A percentile compares a stretch with the other conserved stretches of the same genome.
These are phyloP conservation scores for Tolypocladium cylindrosporum DNA, from an alignment of 2,329 filamentous ascomycete genomes.

Conservation along the genomic window DNA sequence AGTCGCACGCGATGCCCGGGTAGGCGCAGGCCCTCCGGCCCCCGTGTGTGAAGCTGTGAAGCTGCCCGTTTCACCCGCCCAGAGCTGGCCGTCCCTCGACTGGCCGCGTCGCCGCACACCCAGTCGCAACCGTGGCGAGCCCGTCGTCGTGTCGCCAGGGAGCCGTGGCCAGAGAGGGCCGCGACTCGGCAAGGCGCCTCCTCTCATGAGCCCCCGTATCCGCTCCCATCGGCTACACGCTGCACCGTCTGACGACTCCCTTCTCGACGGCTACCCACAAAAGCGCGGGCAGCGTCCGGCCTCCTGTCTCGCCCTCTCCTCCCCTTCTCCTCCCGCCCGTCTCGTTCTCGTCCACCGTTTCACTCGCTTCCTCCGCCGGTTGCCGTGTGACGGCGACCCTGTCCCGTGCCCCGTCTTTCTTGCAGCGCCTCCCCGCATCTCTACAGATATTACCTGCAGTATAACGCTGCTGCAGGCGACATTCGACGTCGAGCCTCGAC, in stretches of 20 bases:
- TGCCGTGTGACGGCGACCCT: not conserved
- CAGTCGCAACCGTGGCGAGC: not conserved
- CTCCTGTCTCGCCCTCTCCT: not conserved
- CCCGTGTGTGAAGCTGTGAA: not conserved
- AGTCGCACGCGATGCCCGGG: not conserved
- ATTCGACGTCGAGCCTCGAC: not conserved
- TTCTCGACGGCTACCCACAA: not conserved
- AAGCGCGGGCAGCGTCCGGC: not conserved
- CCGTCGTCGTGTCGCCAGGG: not conserved
- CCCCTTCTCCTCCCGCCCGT: not conserved
- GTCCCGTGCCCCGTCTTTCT: not conserved
- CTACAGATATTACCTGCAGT: conserved; percentile 1
- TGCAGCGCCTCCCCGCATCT: not conserved
- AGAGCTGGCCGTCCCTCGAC: not conserved
- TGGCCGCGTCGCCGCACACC: not conserved
- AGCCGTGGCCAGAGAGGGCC: not conserved
- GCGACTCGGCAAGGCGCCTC: not conserved
- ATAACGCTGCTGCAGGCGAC: not conserved
- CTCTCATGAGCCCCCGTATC: not conserved
- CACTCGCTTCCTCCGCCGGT: not conserved
- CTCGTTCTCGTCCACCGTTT: not conserved
- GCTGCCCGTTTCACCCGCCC: not conserved
- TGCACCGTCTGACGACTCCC: not conserved
- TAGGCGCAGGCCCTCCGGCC: not conserved
- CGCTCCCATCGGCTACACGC: not conserved